Evolutionary conservation across 2,329 filamentous ascomycete genomes (phyloP).

Genomic region (Periglandula ipomoeae): DNA sequence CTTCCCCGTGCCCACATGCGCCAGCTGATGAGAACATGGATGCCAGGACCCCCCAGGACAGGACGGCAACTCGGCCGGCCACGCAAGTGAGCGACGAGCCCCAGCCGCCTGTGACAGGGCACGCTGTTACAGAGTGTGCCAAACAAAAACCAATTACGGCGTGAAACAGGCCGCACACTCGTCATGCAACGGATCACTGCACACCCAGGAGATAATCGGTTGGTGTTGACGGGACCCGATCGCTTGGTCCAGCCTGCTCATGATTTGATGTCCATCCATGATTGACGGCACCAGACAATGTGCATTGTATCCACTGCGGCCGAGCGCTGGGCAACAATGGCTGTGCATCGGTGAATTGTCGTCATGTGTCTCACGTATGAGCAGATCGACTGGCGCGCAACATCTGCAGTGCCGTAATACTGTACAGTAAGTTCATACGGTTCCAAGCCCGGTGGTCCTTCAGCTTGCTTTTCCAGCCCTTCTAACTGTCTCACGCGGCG

Average conservation of each 20-base stretch:
- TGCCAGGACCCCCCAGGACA: no score
- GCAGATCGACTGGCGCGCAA: neutral
- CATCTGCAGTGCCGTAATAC: no score
- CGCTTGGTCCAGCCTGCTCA: no score
- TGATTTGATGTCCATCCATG: neutral
- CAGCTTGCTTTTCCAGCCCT: neutral
- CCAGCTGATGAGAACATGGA: no score
- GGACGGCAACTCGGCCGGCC: no score
- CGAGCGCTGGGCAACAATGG: neutral
- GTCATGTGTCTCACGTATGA: constrained; percentile 2
- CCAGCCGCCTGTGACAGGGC: neutral
- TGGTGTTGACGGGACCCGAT: no score
- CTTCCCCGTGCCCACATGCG: no score
- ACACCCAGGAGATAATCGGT: no score
- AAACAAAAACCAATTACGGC: neutral
- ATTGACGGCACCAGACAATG: neutral
- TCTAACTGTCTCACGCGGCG: neutral
- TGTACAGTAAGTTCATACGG: no score
- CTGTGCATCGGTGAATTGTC: neutral
- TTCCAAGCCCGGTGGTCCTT: neutral
- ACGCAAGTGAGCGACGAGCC: no score
- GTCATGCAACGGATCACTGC: no score
- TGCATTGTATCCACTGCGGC: neutral
- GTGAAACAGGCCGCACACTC: neutral
- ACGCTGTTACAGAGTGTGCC: neutral